These are phyloP conservation scores for Pharnaceum exiguum DNA, from an alignment of 148 eudicot genomes.

Conservation along the genomic window DNA sequence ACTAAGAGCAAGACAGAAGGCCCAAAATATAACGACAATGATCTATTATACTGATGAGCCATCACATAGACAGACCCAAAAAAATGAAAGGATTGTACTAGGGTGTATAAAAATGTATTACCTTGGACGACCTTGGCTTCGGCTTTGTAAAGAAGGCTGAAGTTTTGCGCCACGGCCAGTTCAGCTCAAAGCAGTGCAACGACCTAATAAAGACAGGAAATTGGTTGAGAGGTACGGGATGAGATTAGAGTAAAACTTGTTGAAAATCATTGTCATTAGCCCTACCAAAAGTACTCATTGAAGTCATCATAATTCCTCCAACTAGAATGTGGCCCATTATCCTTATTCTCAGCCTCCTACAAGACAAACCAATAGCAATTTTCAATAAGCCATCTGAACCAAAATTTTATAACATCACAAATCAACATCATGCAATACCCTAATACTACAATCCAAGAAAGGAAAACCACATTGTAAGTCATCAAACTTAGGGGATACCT, in stretches of 20 bases:
- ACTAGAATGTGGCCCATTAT: constrained; percentile 91
- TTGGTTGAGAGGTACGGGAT: neutral
- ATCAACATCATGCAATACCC: too few relatives aligned
- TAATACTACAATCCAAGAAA: too few relatives aligned
- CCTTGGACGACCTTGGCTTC: constrained; percentile 72
- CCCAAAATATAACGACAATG: too few relatives aligned
- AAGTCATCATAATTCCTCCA: constrained; percentile 99
- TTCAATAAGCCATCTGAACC: neutral
- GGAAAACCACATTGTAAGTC: too few relatives aligned
- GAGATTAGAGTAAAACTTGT: neutral
- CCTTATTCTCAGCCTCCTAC: constrained; percentile 86
- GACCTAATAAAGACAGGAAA: constrained; percentile 48
- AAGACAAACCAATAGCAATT: constrained; percentile 5
- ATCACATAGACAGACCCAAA: too few relatives aligned
- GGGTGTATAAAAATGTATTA: constrained; percentile 15
- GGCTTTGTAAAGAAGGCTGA: constrained; percentile 78
- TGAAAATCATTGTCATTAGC: neutral
- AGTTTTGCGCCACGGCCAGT: constrained; percentile 87
- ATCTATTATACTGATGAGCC: too few relatives aligned
- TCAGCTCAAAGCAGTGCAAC: constrained; percentile 75
- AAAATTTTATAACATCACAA: too few relatives aligned
- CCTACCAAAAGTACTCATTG: constrained; percentile 95
- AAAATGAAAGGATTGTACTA: too few relatives aligned
- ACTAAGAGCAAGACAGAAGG: too few relatives aligned
- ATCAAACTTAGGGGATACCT: too few relatives aligned